A percentile compares a stretch with the other conserved stretches of the same genome.
phyloP scores from a whole-genome alignment of 2,329 filamentous ascomycete genomes.

The Didymella arachidicola region DNA sequence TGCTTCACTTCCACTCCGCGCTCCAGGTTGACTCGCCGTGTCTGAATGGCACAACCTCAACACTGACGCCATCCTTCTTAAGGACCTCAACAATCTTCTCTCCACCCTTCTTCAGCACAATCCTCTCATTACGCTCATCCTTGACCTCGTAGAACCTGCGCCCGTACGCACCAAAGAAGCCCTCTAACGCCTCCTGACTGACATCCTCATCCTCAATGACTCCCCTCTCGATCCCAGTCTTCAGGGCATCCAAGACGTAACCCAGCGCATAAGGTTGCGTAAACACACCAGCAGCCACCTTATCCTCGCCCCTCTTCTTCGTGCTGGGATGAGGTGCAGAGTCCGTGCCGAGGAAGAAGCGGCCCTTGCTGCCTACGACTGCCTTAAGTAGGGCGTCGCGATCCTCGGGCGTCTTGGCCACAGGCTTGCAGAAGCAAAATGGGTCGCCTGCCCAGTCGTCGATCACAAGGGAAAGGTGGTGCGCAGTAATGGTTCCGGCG shows the following conservation, averaged over 20 bases:
- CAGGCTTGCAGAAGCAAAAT: constrained; percentile 81
- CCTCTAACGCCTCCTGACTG: constrained; percentile 62
- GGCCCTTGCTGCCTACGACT: constrained; percentile 61
- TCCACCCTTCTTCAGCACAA: constrained; percentile 65
- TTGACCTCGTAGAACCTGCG: constrained; percentile 65
- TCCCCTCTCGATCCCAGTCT: constrained; percentile 66
- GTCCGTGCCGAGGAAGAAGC: constrained; percentile 78
- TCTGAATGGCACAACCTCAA: constrained; percentile 72
- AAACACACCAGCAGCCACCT: constrained; percentile 74
- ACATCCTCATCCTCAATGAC: constrained; percentile 63
- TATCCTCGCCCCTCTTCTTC: constrained; percentile 65
- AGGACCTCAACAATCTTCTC: constrained; percentile 64
- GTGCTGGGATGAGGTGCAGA: constrained; percentile 71
- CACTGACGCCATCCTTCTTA: constrained; percentile 58
- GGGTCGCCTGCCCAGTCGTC: constrained; percentile 75
- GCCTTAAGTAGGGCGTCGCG: constrained; percentile 75
- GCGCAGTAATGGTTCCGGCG: constrained; percentile 81
- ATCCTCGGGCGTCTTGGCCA: constrained; percentile 70
- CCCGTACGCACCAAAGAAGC: constrained; percentile 66
- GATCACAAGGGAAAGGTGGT: constrained; percentile 82
- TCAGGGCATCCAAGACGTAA: constrained; percentile 70
- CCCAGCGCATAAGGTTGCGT: constrained; percentile 76
- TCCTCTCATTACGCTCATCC: constrained; percentile 56
- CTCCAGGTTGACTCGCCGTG: constrained; percentile 68
- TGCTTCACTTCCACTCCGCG: constrained; percentile 49